A percentile compares a stretch with the other conserved stretches of the same genome.
These are phyloP conservation scores for Rhamnella rubrinervis DNA, from an alignment of 331 rosid genomes.

Conservation along the genomic window DNA sequence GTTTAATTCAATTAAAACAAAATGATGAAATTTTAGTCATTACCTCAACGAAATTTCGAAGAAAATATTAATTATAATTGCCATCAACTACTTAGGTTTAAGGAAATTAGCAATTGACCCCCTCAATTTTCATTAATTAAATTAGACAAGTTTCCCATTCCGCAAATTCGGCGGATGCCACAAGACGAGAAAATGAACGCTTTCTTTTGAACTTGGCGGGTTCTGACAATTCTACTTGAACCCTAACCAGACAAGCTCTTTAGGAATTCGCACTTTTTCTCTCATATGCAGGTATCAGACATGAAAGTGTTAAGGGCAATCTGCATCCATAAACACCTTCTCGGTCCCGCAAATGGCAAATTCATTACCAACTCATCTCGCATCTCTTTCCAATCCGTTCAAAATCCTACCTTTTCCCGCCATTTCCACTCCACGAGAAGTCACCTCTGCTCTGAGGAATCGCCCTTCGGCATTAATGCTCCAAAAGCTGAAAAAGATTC, in stretches of 20 bases:
- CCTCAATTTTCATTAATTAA: too few species aligned
- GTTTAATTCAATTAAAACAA: too few species aligned
- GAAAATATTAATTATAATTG: too few species aligned
- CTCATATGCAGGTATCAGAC: conserved; percentile 29
- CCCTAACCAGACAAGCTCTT: too few species aligned
- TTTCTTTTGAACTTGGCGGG: conserved; percentile 19
- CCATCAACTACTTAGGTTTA: too few species aligned
- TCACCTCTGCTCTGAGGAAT: conserved; percentile 14
- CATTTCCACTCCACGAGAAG: conserved; percentile 26
- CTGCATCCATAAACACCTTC: conserved; percentile 33
- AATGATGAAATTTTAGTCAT: too few species aligned
- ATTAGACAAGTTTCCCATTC: too few species aligned
- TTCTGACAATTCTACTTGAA: neutral
- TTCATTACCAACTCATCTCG: conserved; percentile 25
- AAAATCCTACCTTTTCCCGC: conserved; percentile 34
- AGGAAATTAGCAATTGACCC: too few species aligned
- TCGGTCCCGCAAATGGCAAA: conserved; percentile 19
- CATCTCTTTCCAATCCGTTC: conserved; percentile 31
- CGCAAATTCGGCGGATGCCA: neutral
- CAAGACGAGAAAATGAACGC: neutral
- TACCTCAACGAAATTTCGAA: too few species aligned
- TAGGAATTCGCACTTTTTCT: neutral
- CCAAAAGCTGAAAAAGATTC: conserved; percentile 15
- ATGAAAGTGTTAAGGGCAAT: conserved; percentile 58
- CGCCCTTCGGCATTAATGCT: conserved; percentile 21